These are phyloP conservation scores for Diutina neorugosa DNA, from an alignment of 1,139 yeast genomes.

Conservation along the genomic window DNA sequence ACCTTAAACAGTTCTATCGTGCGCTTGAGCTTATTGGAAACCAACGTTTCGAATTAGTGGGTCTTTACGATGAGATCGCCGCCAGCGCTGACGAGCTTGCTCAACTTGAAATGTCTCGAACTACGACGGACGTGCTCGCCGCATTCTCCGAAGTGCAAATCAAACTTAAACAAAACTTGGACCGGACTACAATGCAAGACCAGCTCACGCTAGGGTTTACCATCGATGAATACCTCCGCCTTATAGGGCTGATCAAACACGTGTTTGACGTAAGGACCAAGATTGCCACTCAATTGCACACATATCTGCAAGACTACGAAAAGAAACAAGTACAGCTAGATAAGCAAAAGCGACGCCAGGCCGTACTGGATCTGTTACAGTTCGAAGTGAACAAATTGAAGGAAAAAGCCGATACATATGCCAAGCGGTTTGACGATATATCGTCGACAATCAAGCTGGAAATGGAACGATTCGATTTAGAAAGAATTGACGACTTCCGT, in stretches of 20 bases:
- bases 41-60: constrained; percentile 65
- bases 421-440: constrained; percentile 47
- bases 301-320: constrained; percentile 27
- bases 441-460: constrained; percentile 60
- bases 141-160: constrained; percentile 62
- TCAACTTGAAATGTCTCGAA: constrained; percentile 62
- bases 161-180: constrained; percentile 62
- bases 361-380: constrained; percentile 51
- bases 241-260: constrained; percentile 63
- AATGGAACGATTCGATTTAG: constrained; percentile 57
- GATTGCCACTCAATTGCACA: constrained; percentile 48
- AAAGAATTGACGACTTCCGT: constrained; percentile 75
- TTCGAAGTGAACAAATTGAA: constrained; percentile 50
- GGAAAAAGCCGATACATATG: constrained; percentile 42
- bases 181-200: constrained; percentile 76
- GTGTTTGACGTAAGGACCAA: constrained; percentile 69
- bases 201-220: constrained; percentile 79
- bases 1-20: constrained; percentile 55
- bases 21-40: constrained; percentile 64
- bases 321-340: constrained; percentile 41
- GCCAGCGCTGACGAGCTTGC: constrained; percentile 63
- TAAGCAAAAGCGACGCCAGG: constrained; percentile 41
- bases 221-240: constrained; percentile 74
- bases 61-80: constrained; percentile 28
- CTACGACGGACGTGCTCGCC: constrained; percentile 41